phyloP scores from a whole-genome alignment of 139 green algal species.

The Ettlia oleoabundans region DNA sequence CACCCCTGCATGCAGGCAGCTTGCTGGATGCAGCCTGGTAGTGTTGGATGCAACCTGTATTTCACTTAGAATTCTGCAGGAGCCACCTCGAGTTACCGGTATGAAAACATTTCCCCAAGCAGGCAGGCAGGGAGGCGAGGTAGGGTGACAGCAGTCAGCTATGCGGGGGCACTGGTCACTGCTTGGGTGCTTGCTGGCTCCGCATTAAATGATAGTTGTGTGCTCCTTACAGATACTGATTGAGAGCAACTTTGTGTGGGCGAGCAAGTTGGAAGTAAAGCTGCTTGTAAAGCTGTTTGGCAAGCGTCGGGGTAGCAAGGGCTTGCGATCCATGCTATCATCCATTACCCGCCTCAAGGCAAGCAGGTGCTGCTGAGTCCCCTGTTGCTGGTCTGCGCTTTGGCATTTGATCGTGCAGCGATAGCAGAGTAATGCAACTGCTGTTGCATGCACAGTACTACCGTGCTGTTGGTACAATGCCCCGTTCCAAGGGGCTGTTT shows the following conservation, averaged over 20 bases:
- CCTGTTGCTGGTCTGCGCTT: background rate
- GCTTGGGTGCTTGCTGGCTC: no score
- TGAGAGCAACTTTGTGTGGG: constrained; percentile 39
- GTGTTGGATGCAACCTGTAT: no score
- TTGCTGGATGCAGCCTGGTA: no score
- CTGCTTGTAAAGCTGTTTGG: constrained; percentile 35
- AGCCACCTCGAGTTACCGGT: constrained; percentile 8
- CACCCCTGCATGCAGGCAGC: no score
- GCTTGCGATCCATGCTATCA: background rate
- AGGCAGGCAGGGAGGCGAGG: no score
- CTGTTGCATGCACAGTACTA: no score
- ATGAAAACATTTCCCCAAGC: constrained; percentile 10
- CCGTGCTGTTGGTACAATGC: no score
- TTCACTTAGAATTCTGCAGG: background rate
- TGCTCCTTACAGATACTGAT: background rate
- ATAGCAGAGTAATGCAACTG: no score
- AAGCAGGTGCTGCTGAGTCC: background rate
- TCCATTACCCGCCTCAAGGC: background rate
- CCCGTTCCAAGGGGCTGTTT: background rate
- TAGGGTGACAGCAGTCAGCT: no score
- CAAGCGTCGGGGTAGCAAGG: background rate
- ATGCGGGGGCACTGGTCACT: no score
- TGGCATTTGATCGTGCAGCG: background rate
- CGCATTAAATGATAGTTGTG: no score
- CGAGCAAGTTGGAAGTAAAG: constrained; percentile 36